These are phyloP conservation scores for Colletotrichum ledebouriae DNA, from an alignment of 2,329 filamentous ascomycete genomes.

Conservation along the genomic window DNA sequence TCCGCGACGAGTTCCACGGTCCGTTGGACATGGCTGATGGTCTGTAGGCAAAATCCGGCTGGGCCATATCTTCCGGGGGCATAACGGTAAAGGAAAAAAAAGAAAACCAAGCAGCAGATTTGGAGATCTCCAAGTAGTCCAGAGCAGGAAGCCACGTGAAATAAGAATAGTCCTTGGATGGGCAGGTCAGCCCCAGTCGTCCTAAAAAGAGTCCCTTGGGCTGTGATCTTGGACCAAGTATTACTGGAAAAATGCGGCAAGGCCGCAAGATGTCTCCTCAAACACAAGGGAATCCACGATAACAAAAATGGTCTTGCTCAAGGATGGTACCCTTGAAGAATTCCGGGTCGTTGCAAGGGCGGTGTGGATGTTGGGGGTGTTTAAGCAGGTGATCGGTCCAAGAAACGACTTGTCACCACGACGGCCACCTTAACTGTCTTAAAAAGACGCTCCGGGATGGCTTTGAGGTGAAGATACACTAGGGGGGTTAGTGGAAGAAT, in stretches of 20 bases:
- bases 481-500: slow-evolving; percentile 42
- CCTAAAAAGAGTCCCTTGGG: slow-evolving; percentile 40
- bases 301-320: slow-evolving; percentile 42
- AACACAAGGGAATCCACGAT: slow-evolving; percentile 45
- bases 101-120: slow-evolving; percentile 40
- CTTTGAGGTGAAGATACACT: slow-evolving; percentile 37
- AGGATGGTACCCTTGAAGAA: slow-evolving; percentile 41
- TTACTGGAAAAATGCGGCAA: slow-evolving; percentile 42
- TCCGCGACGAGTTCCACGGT: slow-evolving; percentile 65
- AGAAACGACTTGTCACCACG: slow-evolving; percentile 43
- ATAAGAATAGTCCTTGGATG: slow-evolving; percentile 43
- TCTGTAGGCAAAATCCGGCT: slow-evolving; percentile 63
- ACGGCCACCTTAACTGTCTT: slow-evolving; percentile 41
- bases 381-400: slow-evolving; percentile 44
- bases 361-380: slow-evolving; percentile 40
- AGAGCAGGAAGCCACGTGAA: slow-evolving; percentile 42
- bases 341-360: slow-evolving; percentile 42
- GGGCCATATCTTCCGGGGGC: slow-evolving; percentile 59
- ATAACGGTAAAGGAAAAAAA: slow-evolving; percentile 47
- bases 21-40: slow-evolving; percentile 60
- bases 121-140: slow-evolving; percentile 32
- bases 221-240: slow-evolving; percentile 40
- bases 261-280: slow-evolving; percentile 40
- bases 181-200: slow-evolving; percentile 42
- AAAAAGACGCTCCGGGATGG: slow-evolving; percentile 34